These are phyloP conservation scores for Incumbomyces delicatus DNA, from an alignment of 2,329 filamentous ascomycete genomes.

Conservation along the genomic window DNA sequence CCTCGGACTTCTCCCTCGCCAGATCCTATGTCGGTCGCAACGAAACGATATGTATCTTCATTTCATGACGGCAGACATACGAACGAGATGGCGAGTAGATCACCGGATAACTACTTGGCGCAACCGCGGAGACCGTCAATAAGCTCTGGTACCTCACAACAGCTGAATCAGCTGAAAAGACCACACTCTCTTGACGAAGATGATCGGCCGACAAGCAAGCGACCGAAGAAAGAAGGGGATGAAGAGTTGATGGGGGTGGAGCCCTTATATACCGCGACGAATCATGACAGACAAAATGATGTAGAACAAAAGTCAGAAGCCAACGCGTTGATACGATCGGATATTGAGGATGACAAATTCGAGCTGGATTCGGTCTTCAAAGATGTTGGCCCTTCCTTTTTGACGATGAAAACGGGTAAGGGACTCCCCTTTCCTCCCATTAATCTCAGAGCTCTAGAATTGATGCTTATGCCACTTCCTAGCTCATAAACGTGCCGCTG, in stretches of 20 bases:
- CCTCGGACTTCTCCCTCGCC: constrained; percentile 26
- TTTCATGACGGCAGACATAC: constrained; percentile 32
- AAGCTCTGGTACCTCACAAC: background rate
- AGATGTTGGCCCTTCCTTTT: constrained; percentile 38
- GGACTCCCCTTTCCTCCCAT: constrained; percentile 32
- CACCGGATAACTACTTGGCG: constrained; percentile 35
- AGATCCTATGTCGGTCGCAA: constrained; percentile 42
- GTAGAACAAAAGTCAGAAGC: constrained; percentile 5
- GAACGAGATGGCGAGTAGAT: constrained; percentile 24
- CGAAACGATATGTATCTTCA: constrained; percentile 39
- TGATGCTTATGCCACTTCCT: constrained; percentile 19
- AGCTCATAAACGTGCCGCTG: constrained; percentile 41
- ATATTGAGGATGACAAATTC: constrained; percentile 15
- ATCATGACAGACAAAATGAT: constrained; percentile 18
- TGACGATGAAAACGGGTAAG: constrained; percentile 43
- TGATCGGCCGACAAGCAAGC: constrained; percentile 19
- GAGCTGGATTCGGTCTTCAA: constrained; percentile 35
- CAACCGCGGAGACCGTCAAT: constrained; percentile 7
- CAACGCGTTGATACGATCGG: background rate
- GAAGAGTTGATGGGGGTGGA: constrained; percentile 16
- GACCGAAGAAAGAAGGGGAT: constrained; percentile 13
- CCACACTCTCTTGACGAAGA: constrained; percentile 27
- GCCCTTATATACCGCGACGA: constrained; percentile 10
- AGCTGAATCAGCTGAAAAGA: constrained; percentile 21
- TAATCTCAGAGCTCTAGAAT: constrained; percentile 11